These are phyloP conservation scores for Rhododendron henanense DNA, from an alignment of 148 eudicot genomes.

Conservation along the genomic window DNA sequence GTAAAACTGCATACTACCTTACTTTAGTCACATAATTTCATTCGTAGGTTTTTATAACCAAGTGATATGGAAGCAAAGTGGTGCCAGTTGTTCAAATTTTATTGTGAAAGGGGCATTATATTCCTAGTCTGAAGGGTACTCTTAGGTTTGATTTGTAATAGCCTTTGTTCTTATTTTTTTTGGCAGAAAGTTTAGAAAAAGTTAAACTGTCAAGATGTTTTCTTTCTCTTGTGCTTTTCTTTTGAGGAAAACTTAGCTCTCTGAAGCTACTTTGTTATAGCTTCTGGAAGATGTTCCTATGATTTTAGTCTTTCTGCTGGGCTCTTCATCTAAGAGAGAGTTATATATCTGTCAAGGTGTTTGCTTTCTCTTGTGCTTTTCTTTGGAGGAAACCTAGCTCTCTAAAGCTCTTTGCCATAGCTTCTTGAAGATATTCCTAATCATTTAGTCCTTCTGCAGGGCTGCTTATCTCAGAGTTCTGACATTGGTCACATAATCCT, in stretches of 20 bases:
- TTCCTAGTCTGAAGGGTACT: slow-evolving; percentile 24
- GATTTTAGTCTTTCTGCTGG: neutral
- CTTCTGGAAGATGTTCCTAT: neutral
- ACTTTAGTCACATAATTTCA: neutral
- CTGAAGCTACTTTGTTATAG: neutral
- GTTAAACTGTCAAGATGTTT: neutral
- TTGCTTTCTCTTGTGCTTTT: neutral
- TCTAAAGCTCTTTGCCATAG: neutral
- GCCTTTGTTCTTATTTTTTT: neutral
- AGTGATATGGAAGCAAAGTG: neutral
- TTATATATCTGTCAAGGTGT: neutral
- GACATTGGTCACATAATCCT: too few relatives aligned
- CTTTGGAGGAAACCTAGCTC: neutral
- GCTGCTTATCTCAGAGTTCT: neutral
- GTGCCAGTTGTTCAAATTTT: neutral
- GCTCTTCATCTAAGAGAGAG: neutral
- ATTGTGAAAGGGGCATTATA: neutral
- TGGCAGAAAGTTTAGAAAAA: slow-evolving; percentile 7
- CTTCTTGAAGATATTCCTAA: neutral
- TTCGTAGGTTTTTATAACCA: neutral
- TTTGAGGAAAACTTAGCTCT: neutral
- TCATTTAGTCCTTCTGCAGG: neutral
- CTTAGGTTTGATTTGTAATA: neutral
- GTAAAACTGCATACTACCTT: neutral
- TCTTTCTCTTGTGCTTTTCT: slow-evolving; percentile 8